Conservation (phyloP, 805 yeast genomes). For the Yamadazyma laniorum region DNA sequence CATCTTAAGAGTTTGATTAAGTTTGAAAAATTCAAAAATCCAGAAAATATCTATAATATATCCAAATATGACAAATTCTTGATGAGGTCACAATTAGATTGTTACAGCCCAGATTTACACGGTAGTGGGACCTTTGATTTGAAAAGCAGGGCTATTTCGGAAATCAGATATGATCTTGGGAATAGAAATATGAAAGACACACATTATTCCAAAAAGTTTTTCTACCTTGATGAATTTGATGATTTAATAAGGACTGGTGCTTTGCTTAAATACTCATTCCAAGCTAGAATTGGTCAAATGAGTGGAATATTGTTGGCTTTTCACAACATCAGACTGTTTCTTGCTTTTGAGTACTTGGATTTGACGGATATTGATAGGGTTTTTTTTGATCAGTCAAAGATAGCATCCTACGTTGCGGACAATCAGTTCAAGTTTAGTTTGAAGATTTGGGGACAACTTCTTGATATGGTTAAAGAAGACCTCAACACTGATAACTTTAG, state of each 20-base stretch:
- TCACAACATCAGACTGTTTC: conserved; percentile 75
- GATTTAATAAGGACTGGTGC: conserved; percentile 74
- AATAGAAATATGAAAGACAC: conserved; percentile 49
- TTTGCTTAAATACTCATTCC: conserved; percentile 79
- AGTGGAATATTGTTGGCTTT: conserved; percentile 93
- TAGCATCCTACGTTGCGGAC: conserved; percentile 57
- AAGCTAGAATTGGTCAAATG: conserved; percentile 94
- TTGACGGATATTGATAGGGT: conserved; percentile 62
- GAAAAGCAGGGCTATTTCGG: conserved; percentile 87
- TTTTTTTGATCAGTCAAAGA: conserved; percentile 21
- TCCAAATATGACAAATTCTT: conserved; percentile 65
- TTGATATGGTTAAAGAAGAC: conserved; percentile 28
- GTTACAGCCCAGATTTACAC: conserved; percentile 71
- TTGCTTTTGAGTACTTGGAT: conserved; percentile 90
- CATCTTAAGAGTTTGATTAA: conserved; percentile 1
- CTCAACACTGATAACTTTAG: conserved; percentile 15
- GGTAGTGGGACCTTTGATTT: conserved; percentile 91
- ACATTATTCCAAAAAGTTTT: conserved; percentile 4
- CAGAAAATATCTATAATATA: conserved; percentile 60
- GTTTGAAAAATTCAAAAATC: conserved; percentile 19
- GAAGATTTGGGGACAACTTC: conserved; percentile 42
- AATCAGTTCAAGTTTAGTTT: conserved; percentile 64
- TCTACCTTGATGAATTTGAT: conserved; percentile 46
- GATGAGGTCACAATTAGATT: conserved; percentile 89
- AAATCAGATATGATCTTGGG: conserved; percentile 75